phyloP scores from a whole-genome alignment of 1,284 basidiomycete species.

The Leccinum solheimii region DNA sequence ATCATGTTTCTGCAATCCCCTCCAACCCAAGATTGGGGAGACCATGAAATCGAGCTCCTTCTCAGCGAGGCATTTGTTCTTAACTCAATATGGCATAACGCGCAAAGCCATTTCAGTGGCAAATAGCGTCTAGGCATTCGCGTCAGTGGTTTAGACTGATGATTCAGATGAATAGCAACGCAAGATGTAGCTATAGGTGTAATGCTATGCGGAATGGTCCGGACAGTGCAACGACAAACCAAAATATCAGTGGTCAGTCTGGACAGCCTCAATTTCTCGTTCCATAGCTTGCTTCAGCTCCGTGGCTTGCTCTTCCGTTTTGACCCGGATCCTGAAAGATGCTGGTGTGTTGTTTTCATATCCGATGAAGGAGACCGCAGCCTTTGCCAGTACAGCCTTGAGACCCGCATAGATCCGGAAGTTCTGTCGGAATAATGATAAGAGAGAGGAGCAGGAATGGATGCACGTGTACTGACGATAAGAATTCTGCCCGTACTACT shows the following conservation, averaged over 20 bases:
- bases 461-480: constrained; percentile 50
- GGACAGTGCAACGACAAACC: background rate
- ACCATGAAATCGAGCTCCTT: constrained; percentile 94
- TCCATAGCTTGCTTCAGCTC: constrained; percentile 62
- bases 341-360: constrained; percentile 60
- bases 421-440: constrained; percentile 48
- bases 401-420: constrained; percentile 60
- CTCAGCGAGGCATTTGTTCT: constrained; percentile 96
- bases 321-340: constrained; percentile 64
- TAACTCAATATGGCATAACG: constrained; percentile 92
- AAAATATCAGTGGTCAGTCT: constrained; percentile 32
- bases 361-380: constrained; percentile 64
- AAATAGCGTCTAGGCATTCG: constrained; percentile 23
- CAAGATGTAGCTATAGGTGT: constrained; percentile 30
- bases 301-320: constrained; percentile 60
- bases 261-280: constrained; percentile 56
- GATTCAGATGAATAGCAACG: constrained; percentile 15
- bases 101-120: constrained; percentile 83
- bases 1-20: constrained; percentile 99
- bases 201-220: constrained; percentile 21
- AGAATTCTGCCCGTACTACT: constrained; percentile 70
- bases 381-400: constrained; percentile 52
- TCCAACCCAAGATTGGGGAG: constrained; percentile 93
- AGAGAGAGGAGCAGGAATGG: constrained; percentile 3
- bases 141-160: background rate